These are phyloP conservation scores for Penicillium paradoxum DNA, from an alignment of 495 filamentous ascomycete genomes.

Conservation along the genomic window DNA sequence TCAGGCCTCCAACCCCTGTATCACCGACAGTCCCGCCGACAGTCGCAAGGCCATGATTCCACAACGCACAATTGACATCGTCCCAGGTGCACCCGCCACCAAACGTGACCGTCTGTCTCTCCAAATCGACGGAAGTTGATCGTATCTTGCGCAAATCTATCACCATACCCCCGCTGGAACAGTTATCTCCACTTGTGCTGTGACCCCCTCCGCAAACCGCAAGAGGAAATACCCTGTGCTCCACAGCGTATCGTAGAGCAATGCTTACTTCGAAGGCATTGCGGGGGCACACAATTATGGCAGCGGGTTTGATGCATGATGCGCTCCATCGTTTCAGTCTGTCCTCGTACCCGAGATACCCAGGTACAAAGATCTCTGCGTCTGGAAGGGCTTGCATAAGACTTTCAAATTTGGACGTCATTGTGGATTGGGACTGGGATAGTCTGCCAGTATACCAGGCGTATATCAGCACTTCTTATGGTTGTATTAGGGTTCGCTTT, in stretches of 20 bases:
- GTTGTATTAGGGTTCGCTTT: too few relatives aligned
- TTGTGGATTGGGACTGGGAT: not conserved
- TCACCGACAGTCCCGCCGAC: constrained; percentile 52
- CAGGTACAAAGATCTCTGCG: not conserved
- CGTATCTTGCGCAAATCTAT: constrained; percentile 45
- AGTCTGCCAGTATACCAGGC: too few relatives aligned
- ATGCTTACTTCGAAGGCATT: not conserved
- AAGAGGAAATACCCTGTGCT: constrained; percentile 2
- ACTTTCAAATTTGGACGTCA: not conserved
- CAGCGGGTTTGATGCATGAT: not conserved
- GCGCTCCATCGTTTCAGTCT: not conserved
- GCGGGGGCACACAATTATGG: not conserved
- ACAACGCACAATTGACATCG: constrained; percentile 45
- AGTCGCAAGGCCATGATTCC: constrained; percentile 42
- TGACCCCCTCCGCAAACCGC: not conserved
- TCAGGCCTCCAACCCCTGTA: constrained; percentile 51
- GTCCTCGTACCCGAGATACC: not conserved
- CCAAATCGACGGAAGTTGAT: constrained; percentile 33
- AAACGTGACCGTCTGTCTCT: constrained; percentile 32
- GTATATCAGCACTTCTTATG: too few relatives aligned
- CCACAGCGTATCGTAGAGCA: not conserved
- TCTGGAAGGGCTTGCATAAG: not conserved
- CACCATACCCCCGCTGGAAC: constrained; percentile 30
- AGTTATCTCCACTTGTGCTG: not conserved
- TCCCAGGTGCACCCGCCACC: constrained; percentile 45